phyloP scores from a whole-genome alignment of 306 rosid genomes.

The Rubus idaeus region DNA sequence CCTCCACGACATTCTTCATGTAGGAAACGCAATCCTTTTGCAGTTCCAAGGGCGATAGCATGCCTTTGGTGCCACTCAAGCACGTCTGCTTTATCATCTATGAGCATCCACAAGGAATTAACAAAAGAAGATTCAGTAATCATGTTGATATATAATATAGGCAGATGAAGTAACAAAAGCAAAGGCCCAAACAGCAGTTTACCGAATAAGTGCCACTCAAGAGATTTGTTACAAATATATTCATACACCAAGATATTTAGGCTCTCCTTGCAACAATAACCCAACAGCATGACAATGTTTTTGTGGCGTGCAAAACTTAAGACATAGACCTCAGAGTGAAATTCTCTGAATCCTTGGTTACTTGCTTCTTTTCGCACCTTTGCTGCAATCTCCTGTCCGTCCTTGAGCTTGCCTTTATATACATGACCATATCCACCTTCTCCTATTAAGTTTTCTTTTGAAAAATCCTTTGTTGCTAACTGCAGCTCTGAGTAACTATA shows the following conservation, averaged over 20 bases:
- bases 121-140: background rate
- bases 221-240: slow-evolving; percentile 80
- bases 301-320: slow-evolving; percentile 86
- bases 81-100: slow-evolving; percentile 49
- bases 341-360: slow-evolving; percentile 68
- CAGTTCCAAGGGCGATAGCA: slow-evolving; percentile 82
- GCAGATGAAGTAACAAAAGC: background rate
- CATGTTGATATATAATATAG: background rate
- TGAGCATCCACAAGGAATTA: slow-evolving; percentile 6
- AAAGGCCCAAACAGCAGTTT: slow-evolving; percentile 24
- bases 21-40: slow-evolving; percentile 84
- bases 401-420: slow-evolving; percentile 65
- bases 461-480: slow-evolving; percentile 61
- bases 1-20: slow-evolving; percentile 93
- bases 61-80: slow-evolving; percentile 79
- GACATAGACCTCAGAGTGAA: slow-evolving; percentile 77
- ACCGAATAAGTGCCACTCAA: slow-evolving; percentile 85
- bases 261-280: slow-evolving; percentile 77
- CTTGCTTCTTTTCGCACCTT: slow-evolving; percentile 84
- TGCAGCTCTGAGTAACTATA: slow-evolving; percentile 59
- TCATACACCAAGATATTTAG: slow-evolving; percentile 75
- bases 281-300: slow-evolving; percentile 88
- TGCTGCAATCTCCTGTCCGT: slow-evolving; percentile 77
- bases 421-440: slow-evolving; percentile 90
- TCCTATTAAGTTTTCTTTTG: slow-evolving; percentile 72